Evolutionary conservation across 2,329 filamentous ascomycete genomes (phyloP).

Genomic region (Verticillium zaregamsianum): DNA sequence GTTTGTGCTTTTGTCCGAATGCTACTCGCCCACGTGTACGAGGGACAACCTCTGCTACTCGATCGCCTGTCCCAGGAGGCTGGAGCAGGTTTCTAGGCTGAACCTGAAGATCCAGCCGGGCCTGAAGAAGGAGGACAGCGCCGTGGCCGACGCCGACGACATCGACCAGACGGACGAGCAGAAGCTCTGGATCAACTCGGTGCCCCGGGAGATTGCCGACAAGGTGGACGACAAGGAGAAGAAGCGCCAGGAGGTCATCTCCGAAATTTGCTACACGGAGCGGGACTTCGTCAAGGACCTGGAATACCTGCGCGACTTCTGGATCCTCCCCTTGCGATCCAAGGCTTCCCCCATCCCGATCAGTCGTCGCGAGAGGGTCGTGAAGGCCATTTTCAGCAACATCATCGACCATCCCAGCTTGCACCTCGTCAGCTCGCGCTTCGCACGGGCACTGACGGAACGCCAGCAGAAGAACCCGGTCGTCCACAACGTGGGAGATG

Average conservation of each 20-base stretch:
- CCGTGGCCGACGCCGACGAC: slow-evolving; percentile 70
- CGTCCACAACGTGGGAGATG: slow-evolving; percentile 85
- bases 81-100: slow-evolving; percentile 91
- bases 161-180: slow-evolving; percentile 84
- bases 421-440: slow-evolving; percentile 81
- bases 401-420: slow-evolving; percentile 80
- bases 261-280: slow-evolving; percentile 97
- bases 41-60: slow-evolving; percentile 95
- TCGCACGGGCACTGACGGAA: slow-evolving; percentile 83
- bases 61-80: slow-evolving; percentile 86
- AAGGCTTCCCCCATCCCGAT: slow-evolving; percentile 84
- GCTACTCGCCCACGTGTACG: slow-evolving; percentile 96
- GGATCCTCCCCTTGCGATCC: slow-evolving; percentile 87
- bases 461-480: slow-evolving; percentile 88
- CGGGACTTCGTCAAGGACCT: slow-evolving; percentile 98
- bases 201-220: slow-evolving; percentile 90
- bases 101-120: slow-evolving; percentile 92
- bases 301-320: slow-evolving; percentile 96
- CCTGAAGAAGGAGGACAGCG: slow-evolving; percentile 61
- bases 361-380: slow-evolving; percentile 81
- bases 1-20: slow-evolving; percentile 93
- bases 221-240: slow-evolving; percentile 87
- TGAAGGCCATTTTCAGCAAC: slow-evolving; percentile 92
- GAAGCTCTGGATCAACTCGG: slow-evolving; percentile 98
- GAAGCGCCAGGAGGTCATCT: slow-evolving; percentile 97